phyloP scores from a whole-genome alignment of 768 basidiomycete genomes.

The Naganishia antarctica region DNA sequence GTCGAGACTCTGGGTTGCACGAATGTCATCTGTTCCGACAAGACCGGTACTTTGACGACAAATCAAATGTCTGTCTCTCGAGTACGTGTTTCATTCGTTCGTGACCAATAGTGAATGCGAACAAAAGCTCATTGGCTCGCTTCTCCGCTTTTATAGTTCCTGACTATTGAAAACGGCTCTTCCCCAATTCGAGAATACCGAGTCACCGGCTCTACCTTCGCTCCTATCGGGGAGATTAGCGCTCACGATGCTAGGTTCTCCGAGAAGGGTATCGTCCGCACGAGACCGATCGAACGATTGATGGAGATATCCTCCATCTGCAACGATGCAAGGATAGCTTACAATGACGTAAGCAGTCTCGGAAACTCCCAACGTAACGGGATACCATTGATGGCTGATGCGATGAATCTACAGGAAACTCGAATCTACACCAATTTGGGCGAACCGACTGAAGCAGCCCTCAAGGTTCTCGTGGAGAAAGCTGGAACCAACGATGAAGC shows the following conservation, averaged over 20 bases:
- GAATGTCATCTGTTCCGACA: slow-evolving; percentile 98
- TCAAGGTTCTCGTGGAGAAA: slow-evolving; percentile 93
- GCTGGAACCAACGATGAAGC: slow-evolving; percentile 64
- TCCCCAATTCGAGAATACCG: slow-evolving; percentile 61
- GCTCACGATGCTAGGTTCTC: slow-evolving; percentile 62
- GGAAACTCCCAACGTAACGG: slow-evolving; percentile 86
- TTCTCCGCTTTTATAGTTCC: slow-evolving; percentile 57
- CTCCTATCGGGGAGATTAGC: slow-evolving; percentile 71
- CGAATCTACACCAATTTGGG: slow-evolving; percentile 74
- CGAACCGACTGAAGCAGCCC: slow-evolving; percentile 94
- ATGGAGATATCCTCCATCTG: slow-evolving; percentile 90
- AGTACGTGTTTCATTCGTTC: slow-evolving; percentile 53
- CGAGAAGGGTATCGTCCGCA: slow-evolving; percentile 55
- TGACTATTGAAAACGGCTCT: slow-evolving; percentile 61
- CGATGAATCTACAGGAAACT: slow-evolving; percentile 89
- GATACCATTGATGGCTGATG: slow-evolving; percentile 95
- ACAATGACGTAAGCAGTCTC: slow-evolving; percentile 62
- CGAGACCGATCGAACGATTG: slow-evolving; percentile 52
- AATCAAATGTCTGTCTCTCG: slow-evolving; percentile 92
- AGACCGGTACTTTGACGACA: slow-evolving; percentile 84
- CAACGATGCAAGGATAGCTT: slow-evolving; percentile 88
- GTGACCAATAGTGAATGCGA: not conserved
- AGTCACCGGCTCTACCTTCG: slow-evolving; percentile 89
- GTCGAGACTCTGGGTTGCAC: slow-evolving; percentile 97
- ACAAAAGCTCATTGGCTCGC: not conserved